Percentiles rank a stretch among this genome's conserved stretches.
Conservation (phyloP, 2,329 filamentous ascomycete species). For the Ceratocystis variospora region DNA sequence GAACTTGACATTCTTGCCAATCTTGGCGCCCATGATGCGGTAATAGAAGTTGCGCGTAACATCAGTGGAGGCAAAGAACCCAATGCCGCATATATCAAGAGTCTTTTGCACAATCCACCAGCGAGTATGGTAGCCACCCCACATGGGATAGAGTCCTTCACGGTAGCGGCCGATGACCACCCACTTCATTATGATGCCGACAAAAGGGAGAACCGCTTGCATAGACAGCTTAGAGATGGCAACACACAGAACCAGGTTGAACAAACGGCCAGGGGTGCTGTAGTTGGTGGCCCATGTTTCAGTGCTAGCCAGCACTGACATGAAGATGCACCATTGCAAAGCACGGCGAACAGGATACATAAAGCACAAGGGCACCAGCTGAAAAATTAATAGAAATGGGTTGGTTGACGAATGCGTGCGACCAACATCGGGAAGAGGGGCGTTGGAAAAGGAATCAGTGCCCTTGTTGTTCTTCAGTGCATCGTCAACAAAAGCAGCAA, state of each 20-base stretch:
- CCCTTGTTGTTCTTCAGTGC: conserved; percentile 18
- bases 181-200: conserved; percentile 42
- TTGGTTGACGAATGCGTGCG: conserved; percentile 37
- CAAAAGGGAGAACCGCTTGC: conserved; percentile 30
- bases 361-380: conserved; percentile 36
- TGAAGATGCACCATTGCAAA: conserved; percentile 39
- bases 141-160: conserved; percentile 45
- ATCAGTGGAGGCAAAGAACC: conserved; percentile 32
- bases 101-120: conserved; percentile 47
- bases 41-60: conserved; percentile 33
- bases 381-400: conserved; percentile 34
- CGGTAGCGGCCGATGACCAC: conserved; percentile 38
- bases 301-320: conserved; percentile 33
- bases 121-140: conserved; percentile 42
- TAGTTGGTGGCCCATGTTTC: conserved; percentile 30
- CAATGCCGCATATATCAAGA: conserved; percentile 35
- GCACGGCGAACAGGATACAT: conserved; percentile 39
- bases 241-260: conserved; percentile 36
- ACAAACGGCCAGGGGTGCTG: conserved; percentile 32
- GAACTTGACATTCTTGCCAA: conserved; percentile 39
- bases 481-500: conserved; percentile 30
- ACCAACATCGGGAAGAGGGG: conserved; percentile 26
- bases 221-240: conserved; percentile 30
- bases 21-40: conserved; percentile 38
- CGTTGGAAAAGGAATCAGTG: conserved; percentile 13